A percentile compares a stretch with the other conserved stretches of the same genome.
These are phyloP conservation scores for Dipteronia dyeriana DNA, from an alignment of 345 rosid genomes.

Conservation along the genomic window DNA sequence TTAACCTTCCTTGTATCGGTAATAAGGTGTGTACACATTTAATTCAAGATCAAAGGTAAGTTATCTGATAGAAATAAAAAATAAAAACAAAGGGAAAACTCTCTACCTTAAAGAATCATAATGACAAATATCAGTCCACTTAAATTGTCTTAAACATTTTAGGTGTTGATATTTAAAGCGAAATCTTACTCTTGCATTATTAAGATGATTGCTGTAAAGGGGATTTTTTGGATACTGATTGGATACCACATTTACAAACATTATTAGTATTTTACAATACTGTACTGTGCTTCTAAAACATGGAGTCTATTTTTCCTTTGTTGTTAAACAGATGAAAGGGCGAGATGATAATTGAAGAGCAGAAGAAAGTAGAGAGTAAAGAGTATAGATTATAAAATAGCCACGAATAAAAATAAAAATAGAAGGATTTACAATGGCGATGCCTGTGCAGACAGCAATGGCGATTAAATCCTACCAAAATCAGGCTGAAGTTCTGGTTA, in stretches of 20 bases:
- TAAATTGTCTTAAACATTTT: no score
- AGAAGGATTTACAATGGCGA: conserved; percentile 27
- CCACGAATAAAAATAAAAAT: background rate
- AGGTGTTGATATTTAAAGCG: background rate
- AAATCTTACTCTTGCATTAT: background rate
- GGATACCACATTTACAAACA: background rate
- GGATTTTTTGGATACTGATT: background rate
- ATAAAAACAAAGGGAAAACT: no score
- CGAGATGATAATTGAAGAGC: conserved; percentile 19
- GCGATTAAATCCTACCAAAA: conserved; percentile 62
- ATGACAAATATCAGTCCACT: background rate
- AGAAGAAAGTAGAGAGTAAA: conserved; percentile 20
- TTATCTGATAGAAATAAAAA: no score
- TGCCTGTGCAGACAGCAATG: conserved; percentile 44
- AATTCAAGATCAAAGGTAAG: no score
- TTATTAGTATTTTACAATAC: background rate
- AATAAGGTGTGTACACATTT: background rate
- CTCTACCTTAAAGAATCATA: background rate
- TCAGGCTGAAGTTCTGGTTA: conserved; percentile 66
- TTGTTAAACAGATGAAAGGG: conserved; percentile 19
- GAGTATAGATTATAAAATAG: conserved; percentile 10
- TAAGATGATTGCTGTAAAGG: no score
- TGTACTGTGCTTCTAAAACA: background rate
- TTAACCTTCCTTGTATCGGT: background rate
- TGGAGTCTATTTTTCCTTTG: background rate